Conservation (phyloP, 495 filamentous ascomycete genomes). For the Trichoderma erinaceum region DNA sequence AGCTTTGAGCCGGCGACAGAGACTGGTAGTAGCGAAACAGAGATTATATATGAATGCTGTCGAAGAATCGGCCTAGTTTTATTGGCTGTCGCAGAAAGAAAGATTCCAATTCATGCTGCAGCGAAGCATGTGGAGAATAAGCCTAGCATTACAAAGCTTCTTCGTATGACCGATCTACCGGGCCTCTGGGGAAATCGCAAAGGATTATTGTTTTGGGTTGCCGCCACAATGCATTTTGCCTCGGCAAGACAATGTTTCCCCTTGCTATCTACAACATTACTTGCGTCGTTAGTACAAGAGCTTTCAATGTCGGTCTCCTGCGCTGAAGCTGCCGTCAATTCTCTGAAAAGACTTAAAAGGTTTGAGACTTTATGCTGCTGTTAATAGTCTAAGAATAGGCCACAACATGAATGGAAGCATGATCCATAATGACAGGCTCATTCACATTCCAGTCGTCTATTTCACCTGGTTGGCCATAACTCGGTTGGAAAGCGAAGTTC, state of each 20-base stretch:
- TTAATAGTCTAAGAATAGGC: not conserved
- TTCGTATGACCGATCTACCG: not conserved
- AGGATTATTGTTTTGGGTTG: not conserved
- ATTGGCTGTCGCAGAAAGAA: not conserved
- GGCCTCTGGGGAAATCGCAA: not conserved
- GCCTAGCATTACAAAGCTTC: not conserved
- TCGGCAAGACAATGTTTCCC: not conserved
- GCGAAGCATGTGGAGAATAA: not conserved
- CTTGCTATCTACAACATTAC: not conserved
- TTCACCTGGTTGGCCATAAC: no score
- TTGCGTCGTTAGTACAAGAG: not conserved
- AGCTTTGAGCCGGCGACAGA: not conserved
- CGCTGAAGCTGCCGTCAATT: not conserved
- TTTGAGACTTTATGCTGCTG: not conserved
- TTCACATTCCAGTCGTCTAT: no score
- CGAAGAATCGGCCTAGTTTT: not conserved
- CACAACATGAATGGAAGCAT: not conserved
- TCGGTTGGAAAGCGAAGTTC: no score
- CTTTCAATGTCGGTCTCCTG: not conserved
- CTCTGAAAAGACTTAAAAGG: not conserved
- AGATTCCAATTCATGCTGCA: not conserved
- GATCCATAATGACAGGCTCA: not conserved
- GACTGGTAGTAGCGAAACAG: not conserved
- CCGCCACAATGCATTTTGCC: not conserved
- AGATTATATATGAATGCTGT: not conserved